A percentile compares a stretch with the other conserved stretches of the same genome.
phyloP scores from a whole-genome alignment of 345 rosid genomes.

The Balakata baccata region DNA sequence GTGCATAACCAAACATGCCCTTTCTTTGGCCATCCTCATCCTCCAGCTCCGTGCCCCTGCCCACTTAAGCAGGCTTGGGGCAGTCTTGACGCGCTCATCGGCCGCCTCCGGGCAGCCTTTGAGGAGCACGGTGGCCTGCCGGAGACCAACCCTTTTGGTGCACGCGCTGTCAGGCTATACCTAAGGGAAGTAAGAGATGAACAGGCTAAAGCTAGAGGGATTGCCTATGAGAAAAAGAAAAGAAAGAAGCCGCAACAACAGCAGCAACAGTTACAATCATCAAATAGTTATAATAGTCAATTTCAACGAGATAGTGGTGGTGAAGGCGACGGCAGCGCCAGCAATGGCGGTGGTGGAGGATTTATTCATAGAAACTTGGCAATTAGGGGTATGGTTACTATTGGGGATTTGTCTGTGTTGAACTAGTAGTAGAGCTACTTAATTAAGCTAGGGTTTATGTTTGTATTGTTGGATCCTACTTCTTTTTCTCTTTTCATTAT shows the following conservation, averaged over 20 bases:
- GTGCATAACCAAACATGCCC: constrained; percentile 81
- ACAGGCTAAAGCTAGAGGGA: constrained; percentile 87
- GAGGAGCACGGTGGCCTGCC: constrained; percentile 93
- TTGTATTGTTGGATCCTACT: not conserved
- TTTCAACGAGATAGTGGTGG: not conserved
- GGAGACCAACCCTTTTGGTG: constrained; percentile 89
- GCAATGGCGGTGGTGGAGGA: not conserved
- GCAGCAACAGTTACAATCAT: not conserved
- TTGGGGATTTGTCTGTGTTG: constrained; percentile 9
- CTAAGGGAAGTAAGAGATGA: constrained; percentile 85
- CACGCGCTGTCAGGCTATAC: constrained; percentile 87
- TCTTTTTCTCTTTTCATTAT: no score
- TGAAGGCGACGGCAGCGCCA: not conserved
- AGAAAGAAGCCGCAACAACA: constrained; percentile 60
- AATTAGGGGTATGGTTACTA: not conserved
- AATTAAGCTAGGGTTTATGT: constrained; percentile 5
- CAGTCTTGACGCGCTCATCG: constrained; percentile 92
- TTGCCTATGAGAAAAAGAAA: constrained; percentile 91
- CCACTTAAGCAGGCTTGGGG: constrained; percentile 99
- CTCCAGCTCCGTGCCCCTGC: constrained; percentile 96
- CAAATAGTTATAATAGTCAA: not conserved
- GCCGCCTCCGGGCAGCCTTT: constrained; percentile 90
- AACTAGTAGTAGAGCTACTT: not conserved
- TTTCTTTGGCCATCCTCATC: constrained; percentile 87
- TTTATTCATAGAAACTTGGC: not conserved